Conservation (phyloP, 2,329 filamentous ascomycete genomes). For the Scedosporium boydii region DNA sequence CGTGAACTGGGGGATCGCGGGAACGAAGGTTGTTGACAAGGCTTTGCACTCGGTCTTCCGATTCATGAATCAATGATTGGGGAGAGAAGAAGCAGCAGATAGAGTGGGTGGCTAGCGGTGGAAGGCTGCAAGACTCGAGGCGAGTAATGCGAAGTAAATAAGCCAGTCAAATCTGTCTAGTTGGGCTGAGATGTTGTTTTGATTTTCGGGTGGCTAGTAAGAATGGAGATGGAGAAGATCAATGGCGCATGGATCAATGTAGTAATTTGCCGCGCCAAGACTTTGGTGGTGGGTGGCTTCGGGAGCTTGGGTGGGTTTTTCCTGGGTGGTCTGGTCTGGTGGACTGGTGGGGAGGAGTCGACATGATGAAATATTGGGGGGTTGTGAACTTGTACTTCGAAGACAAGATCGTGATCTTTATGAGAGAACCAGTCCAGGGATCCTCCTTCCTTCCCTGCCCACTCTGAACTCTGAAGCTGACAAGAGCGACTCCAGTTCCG, state of each 20-base stretch:
- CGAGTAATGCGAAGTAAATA: neutral
- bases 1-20: neutral
- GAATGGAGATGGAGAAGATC: neutral
- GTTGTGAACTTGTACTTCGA: too few relatives aligned
- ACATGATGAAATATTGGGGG: too few relatives aligned
- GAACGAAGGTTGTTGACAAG: neutral
- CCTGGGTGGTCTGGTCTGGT: neutral
- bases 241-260: neutral
- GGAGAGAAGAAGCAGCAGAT: neutral
- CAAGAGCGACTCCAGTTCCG: too few relatives aligned
- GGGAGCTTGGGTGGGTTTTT: neutral
- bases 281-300: neutral
- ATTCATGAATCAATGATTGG: neutral
- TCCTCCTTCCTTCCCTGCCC: too few relatives aligned
- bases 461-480: too few relatives aligned
- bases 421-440: too few relatives aligned
- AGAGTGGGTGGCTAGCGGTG: constrained; percentile 1
- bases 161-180: neutral
- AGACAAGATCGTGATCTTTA: too few relatives aligned
- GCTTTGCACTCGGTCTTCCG: neutral
- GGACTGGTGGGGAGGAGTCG: neutral
- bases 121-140: neutral
- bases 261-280: constrained; percentile 3
- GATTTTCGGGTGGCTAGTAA: neutral
- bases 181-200: constrained; percentile 8